Base-by-base conservation (phyloP, 1,139 yeast species). In the Blastobotrys capitulatus region DNA sequence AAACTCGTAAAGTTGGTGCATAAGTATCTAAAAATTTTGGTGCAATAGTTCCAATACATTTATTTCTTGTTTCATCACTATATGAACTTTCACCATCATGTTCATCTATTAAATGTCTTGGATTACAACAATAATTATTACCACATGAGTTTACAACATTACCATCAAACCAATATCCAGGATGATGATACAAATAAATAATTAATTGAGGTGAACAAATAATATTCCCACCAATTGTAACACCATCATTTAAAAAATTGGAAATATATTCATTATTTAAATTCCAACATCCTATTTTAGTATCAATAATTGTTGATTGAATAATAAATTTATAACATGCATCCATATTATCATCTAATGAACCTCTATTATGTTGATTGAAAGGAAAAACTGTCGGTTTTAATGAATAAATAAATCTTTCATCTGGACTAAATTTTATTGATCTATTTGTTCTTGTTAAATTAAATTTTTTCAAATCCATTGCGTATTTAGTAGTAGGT, bases 81-180 rank as follows among this genome's bases (percentile, higher is more conserved):
- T 39, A 39, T 8, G 12, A 18, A 9, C 26, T 37, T n/a, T 16
- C 40, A 10, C 5, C 42, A 10, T 32, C 31, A n/a, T n/a, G n/a
- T 19, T 35, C 12, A 18, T 39, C 42, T n/a, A 10, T 18, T 16
- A 39, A 19, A 25, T 39, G 42, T 6, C 42, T n/a, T 9, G 42
- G 42, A 19, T 39, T 39, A 13, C 32, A 39, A 19, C 42, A 39
- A 19, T 3, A 9, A 4, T 25, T 32, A 25, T 39, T 39, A 3
- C 10, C 6, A 20, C 42, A 39, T 12, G 5, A 2, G 8, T 15
- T 27, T 2, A 22, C 16, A 5, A 39, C 32, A 7, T 3, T 10
- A n/a, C 42, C 42, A 25, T 39, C 42, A 18, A 39, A 39, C 16
- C 42, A 26, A 20, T 39, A 39, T 6, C 42, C 42, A 6, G 42